Evolutionary conservation across 2,329 filamentous ascomycete genomes (phyloP), one percentile per base, ranked within the genome.

Genomic region (Penicillium nordicum): DNA sequence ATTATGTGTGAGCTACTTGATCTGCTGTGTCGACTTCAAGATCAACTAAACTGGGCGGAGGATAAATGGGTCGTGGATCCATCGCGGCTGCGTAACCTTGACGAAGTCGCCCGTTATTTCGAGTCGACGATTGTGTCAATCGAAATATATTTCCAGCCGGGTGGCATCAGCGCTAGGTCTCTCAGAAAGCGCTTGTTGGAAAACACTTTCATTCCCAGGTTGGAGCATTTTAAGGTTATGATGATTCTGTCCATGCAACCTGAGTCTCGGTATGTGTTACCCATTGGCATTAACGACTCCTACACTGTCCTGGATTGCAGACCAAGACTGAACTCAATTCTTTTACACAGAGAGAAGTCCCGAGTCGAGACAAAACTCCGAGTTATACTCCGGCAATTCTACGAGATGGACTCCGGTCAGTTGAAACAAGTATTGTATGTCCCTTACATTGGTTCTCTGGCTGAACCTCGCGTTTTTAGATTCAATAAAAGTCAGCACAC

Each of bases 161-260:
- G 69, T 8, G 70, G 69, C 3, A 65, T 71, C 9, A 64, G 65
- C 10, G 57, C 61, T 16, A 44, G 54, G 2, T 64, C 60, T 6
- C 70, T 66, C 25, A 55, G 67, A 12, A 71, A 68, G 18, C 56
- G 55, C 14, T 53, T 72, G 9, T 36, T 72, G 30, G 68, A 71
- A 3, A 60, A 53, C 3, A 69, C 64, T 0, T 68, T 63, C 46
- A 38, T 71, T 9, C 64, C 67, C 0, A 57, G 64, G 4, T 40
- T 72, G 30, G 70, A 72, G 38, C 67, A 70, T 42, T 72, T 64
- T 38, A 71, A 70, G 54, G 57, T 66, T 11, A 58, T 67, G 42
- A 52, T 71, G 7, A 25, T 72, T 1, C 42, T 72, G 5, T 47
- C 64, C 0, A 62, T 67, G 55, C 69, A 72, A 45, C 62, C 68